Evolutionary conservation across 768 basidiomycete species (phyloP).

Genomic region (Auricularia cornea): DNA sequence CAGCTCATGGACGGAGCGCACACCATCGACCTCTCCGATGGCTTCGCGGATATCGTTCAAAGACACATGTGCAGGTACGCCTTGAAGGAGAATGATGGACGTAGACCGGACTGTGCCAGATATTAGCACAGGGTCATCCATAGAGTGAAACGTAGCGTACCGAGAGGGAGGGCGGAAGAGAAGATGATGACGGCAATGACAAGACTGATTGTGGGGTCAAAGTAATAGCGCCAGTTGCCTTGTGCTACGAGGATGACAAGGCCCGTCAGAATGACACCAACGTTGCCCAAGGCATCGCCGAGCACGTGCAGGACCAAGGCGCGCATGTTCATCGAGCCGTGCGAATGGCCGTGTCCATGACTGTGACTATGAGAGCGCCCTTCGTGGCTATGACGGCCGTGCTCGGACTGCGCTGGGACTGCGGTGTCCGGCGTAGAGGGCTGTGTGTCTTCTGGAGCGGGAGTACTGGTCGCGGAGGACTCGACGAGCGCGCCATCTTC

Average conservation of each 20-base stretch:
- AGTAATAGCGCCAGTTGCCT: conserved; percentile 83
- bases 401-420: not conserved
- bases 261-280: conserved; percentile 94
- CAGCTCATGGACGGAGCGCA: conserved; percentile 82
- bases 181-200: conserved; percentile 96
- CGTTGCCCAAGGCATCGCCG: conserved; percentile 95
- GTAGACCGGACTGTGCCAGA: conserved; percentile 65
- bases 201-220: conserved; percentile 87
- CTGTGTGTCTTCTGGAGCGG: not conserved
- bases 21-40: conserved; percentile 77
- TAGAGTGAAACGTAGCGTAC: conserved; percentile 32
- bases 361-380: conserved; percentile 54
- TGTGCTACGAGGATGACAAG: conserved; percentile 86
- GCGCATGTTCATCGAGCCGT: conserved; percentile 94
- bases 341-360: conserved; percentile 34
- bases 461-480: not conserved
- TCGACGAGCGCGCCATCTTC: not conserved
- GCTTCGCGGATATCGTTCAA: conserved; percentile 81
- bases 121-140: conserved; percentile 8
- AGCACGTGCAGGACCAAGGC: conserved; percentile 90
- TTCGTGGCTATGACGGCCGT: conserved; percentile 31
- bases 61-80: conserved; percentile 82
- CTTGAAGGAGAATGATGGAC: conserved; percentile 91
- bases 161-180: conserved; percentile 86
- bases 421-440: too few relatives aligned